A percentile compares a stretch with the other conserved stretches of the same genome.
Evolutionary conservation across 169 alveolate genomes (phyloP).

Genomic region (Theileria annulata): DNA sequence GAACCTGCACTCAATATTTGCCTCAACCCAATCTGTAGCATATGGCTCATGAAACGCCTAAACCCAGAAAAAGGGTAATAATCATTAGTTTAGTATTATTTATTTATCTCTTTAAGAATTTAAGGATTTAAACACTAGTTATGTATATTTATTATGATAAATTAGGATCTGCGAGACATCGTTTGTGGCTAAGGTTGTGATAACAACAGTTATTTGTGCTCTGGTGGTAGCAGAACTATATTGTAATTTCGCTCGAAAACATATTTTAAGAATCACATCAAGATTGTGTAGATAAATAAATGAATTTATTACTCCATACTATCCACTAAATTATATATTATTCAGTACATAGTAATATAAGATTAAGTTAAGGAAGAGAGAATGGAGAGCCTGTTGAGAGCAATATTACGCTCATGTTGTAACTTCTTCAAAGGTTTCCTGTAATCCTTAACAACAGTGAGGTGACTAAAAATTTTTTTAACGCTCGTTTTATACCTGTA

Average conservation of each 20-base stretch:
- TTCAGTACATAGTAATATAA: neutral
- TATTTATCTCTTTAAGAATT: no score
- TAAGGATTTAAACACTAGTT: no score
- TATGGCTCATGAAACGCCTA: slow-evolving; percentile 73
- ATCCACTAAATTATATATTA: neutral
- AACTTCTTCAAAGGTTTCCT: slow-evolving; percentile 64
- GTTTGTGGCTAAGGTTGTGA: neutral
- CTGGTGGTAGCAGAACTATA: slow-evolving; percentile 26
- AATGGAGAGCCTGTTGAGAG: slow-evolving; percentile 7
- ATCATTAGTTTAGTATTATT: neutral
- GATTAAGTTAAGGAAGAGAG: neutral
- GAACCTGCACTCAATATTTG: slow-evolving; percentile 75
- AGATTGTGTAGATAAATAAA: slow-evolving; percentile 35
- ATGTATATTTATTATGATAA: neutral
- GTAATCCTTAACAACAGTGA: slow-evolving; percentile 63
- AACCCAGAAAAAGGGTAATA: slow-evolving; percentile 63
- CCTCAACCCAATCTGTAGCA: slow-evolving; percentile 72
- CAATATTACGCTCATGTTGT: slow-evolving; percentile 43
- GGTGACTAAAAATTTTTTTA: slow-evolving; percentile 29
- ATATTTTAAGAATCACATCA: slow-evolving; percentile 30
- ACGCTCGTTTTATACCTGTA: slow-evolving; percentile 41
- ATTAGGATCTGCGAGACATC: slow-evolving; percentile 61
- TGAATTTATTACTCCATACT: neutral
- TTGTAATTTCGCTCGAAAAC: slow-evolving; percentile 28
- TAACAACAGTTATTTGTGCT: slow-evolving; percentile 4